These are phyloP conservation scores for Penicillium goetzii DNA, from an alignment of 495 filamentous ascomycete genomes.

Conservation along the genomic window DNA sequence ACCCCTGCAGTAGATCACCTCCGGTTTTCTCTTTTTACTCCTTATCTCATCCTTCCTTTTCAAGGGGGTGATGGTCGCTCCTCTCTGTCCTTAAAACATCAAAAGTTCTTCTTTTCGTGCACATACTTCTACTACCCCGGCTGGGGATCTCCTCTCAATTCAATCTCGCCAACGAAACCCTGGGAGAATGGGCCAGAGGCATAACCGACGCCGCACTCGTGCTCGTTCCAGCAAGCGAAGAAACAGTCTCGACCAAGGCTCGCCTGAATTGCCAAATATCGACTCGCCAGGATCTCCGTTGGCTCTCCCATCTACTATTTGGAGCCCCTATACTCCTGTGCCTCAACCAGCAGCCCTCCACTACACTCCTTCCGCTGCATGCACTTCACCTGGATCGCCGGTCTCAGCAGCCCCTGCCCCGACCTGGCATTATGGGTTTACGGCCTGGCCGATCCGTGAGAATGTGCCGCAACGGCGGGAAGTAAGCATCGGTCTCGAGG, in stretches of 20 bases:
- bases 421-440: constrained; percentile 48
- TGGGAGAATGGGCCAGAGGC: constrained; percentile 51
- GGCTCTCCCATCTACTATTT: constrained; percentile 20
- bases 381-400: constrained; percentile 27
- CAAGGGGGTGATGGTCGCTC: constrained; percentile 51
- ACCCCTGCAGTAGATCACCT: constrained; percentile 25
- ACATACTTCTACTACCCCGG: constrained; percentile 12
- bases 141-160: constrained; percentile 13
- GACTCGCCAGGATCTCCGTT: constrained; percentile 12
- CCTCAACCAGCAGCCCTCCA: constrained; percentile 13
- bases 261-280: background rate
- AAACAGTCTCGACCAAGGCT: constrained; percentile 21
- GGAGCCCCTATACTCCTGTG: constrained; percentile 18
- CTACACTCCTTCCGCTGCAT: constrained; percentile 23
- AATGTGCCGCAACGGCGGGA: constrained; percentile 24
- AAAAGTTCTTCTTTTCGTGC: constrained; percentile 23
- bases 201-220: constrained; percentile 53
- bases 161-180: background rate
- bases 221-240: constrained; percentile 43
- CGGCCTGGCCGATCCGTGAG: constrained; percentile 44
- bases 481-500: constrained; percentile 30
- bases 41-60: constrained; percentile 47
- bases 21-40: constrained; percentile 30
- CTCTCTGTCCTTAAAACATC: constrained; percentile 27
- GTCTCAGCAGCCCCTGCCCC: constrained; percentile 38